Evolutionary conservation across 2,329 filamentous ascomycete species (phyloP).

Genomic region (Aspergillus clavatus): DNA sequence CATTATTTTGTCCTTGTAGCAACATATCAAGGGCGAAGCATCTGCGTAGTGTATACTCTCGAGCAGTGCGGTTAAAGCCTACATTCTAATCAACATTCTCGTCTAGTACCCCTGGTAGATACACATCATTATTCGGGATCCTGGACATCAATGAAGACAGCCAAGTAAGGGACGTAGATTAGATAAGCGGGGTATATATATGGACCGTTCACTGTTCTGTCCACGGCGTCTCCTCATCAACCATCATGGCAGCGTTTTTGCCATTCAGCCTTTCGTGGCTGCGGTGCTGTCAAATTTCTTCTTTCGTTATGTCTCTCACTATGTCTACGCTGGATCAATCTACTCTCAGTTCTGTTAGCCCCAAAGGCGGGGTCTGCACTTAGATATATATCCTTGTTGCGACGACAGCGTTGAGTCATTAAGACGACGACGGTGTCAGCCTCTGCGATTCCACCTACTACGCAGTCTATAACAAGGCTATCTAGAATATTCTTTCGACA

Average conservation of each 20-base stretch:
- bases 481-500: neutral
- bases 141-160: neutral
- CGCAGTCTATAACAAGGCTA: neutral
- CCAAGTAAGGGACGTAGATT: slow-evolving; percentile 8
- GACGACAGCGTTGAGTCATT: slow-evolving; percentile 16
- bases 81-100: too few relatives aligned
- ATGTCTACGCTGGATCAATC: slow-evolving; percentile 4
- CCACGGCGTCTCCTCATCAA: slow-evolving; percentile 9
- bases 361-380: slow-evolving; percentile 32
- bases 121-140: neutral
- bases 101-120: too few relatives aligned
- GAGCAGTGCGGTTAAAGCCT: too few relatives aligned
- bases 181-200: slow-evolving; percentile 16
- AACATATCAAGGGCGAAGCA: too few relatives aligned
- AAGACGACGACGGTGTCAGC: slow-evolving; percentile 11
- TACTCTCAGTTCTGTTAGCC: slow-evolving; percentile 17
- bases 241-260: slow-evolving; percentile 20
- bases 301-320: slow-evolving; percentile 4
- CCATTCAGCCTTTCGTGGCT: slow-evolving; percentile 17
- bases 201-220: neutral
- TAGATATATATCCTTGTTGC: slow-evolving; percentile 17
- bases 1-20: too few relatives aligned
- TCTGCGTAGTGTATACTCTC: too few relatives aligned
- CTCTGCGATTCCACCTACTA: neutral
- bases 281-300: slow-evolving; percentile 1